Evolutionary conservation across 2,329 filamentous ascomycete species (phyloP), one percentile per base, ranked within the genome.

Genomic region (Stachybotrys elegans): DNA sequence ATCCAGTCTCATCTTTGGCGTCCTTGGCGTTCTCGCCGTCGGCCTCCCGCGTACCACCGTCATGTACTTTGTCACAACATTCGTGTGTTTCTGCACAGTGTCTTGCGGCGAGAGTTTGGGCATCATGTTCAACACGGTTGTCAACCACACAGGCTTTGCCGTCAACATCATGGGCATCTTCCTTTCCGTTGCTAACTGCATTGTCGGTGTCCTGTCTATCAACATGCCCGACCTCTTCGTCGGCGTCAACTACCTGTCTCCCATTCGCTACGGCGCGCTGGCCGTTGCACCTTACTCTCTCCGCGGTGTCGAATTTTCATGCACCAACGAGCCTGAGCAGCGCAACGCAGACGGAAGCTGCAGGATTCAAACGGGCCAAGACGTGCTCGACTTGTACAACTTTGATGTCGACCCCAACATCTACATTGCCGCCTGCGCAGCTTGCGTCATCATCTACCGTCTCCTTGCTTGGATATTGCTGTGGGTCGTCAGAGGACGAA

Each of bases 81-180:
- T 84, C 62, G 79, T 83, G 51, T 81, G 80, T 50, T 88, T 90
- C 56, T 84, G 81, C 51, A 78, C 90, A 43, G 83, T 88, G 14
- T 83, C 72, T 43, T 88, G 84, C 55, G 86, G 86, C 21, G 86
- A 90, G 67, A 85, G 80, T 43, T 57, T 90, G 1, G 86, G 86
- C 1, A 89, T 91, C 57, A 81, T 88, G 67, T 90, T 90, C 70
- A 88, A 88, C 65, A 89, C 85, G 1, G 66, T 90, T 8, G 86
- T 89, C 59, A 62, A 60, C 7, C 85, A 90, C 57, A 86, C 84
- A 0, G 86, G 86, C 2, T 90, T 90, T 59, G 84, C 85, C 0
- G 79, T 90, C 46, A 88, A 87, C 52, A 65, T 88, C 44, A 88
- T 84, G 50, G 81, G 77, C 1, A 75, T 88, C 34, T 70, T 90